A percentile compares a stretch with the other conserved stretches of the same genome.
These are phyloP conservation scores for Leonotis leonurus DNA, from an alignment of 257 asterid genomes.

Conservation along the genomic window DNA sequence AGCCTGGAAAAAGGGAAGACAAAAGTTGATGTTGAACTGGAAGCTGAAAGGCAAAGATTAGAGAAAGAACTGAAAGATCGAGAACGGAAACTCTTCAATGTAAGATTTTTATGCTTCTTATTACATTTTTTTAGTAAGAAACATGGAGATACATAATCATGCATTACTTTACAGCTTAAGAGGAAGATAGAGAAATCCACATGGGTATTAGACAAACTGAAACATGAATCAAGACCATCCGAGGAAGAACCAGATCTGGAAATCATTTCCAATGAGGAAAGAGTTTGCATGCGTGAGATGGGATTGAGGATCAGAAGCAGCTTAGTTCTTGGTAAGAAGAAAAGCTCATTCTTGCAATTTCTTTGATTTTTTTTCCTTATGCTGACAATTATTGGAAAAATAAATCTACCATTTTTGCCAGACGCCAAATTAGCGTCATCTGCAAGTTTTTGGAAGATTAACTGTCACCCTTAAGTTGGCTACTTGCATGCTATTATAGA, in stretches of 20 bases:
- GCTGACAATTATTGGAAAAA: neutral
- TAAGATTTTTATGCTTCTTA: conserved; percentile 29
- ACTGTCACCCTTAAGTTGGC: too few relatives aligned
- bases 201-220: conserved; percentile 39
- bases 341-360: conserved; percentile 11
- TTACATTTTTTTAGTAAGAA: conserved; percentile 14
- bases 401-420: too few relatives aligned
- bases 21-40: conserved; percentile 48
- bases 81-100: conserved; percentile 43
- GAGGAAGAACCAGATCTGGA: conserved; percentile 59
- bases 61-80: conserved; percentile 66
- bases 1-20: conserved; percentile 23
- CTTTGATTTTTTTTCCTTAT: neutral
- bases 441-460: too few relatives aligned
- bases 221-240: conserved; percentile 38
- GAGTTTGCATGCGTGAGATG: conserved; percentile 53
- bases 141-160: conserved; percentile 9
- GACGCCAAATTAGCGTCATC: too few relatives aligned
- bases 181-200: conserved; percentile 63
- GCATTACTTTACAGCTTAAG: conserved; percentile 52
- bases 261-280: conserved; percentile 70
- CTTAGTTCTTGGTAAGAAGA: conserved; percentile 71
- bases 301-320: conserved; percentile 56
- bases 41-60: conserved; percentile 50
- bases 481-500: too few relatives aligned